phyloP scores from a whole-genome alignment of 352 stramenopile species.

The Aphanomyces astaci region DNA sequence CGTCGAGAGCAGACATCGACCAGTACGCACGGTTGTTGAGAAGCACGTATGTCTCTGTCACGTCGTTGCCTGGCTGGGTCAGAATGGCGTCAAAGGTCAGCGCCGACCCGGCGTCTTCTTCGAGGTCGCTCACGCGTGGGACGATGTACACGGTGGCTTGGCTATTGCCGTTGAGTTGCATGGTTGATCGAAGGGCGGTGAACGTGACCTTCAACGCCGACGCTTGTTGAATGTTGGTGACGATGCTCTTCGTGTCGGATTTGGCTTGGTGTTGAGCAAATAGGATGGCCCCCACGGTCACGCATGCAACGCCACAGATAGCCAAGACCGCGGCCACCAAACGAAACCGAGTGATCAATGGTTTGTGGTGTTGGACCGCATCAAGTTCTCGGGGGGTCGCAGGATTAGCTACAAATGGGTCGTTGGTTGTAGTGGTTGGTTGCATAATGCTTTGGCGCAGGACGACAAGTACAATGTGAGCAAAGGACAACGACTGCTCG shows the following conservation, averaged over 20 bases:
- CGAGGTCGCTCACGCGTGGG: background rate
- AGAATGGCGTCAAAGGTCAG: slow-evolving; percentile 13
- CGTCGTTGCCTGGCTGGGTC: background rate
- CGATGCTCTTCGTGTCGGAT: background rate
- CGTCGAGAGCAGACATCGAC: background rate
- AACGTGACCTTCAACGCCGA: background rate
- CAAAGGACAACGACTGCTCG: no score
- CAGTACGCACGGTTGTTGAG: slow-evolving; percentile 9
- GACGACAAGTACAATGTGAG: no score
- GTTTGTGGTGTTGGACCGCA: background rate
- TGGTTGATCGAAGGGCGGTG: background rate
- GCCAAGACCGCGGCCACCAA: background rate
- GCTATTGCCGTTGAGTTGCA: background rate
- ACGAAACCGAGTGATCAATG: background rate
- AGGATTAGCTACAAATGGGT: no score
- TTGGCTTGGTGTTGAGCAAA: background rate
- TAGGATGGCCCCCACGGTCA: background rate
- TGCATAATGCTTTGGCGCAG: no score
- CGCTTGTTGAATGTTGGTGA: slow-evolving; percentile 8
- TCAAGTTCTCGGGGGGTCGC: background rate
- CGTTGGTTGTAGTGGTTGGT: no score
- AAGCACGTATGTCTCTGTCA: background rate
- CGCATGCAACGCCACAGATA: background rate
- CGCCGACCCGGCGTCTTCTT: no score
- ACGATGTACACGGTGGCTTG: background rate